These are phyloP conservation scores for Aplosporella prunicola DNA, from an alignment of 2,329 filamentous ascomycete species.

Conservation along the genomic window DNA sequence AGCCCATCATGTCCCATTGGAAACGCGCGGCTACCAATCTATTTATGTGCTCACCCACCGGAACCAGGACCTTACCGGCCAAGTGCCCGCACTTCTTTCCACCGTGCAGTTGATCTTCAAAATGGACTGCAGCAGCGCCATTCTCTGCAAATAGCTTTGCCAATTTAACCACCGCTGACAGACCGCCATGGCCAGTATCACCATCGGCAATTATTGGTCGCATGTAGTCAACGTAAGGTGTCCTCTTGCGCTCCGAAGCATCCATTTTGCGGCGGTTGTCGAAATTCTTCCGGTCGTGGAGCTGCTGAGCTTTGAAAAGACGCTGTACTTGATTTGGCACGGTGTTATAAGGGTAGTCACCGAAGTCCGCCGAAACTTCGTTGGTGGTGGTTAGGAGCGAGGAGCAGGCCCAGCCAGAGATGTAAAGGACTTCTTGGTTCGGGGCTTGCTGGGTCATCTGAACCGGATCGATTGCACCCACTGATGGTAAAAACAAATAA, in stretches of 20 bases:
- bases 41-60: slow-evolving; percentile 92
- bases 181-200: slow-evolving; percentile 88
- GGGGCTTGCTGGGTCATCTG: slow-evolving; percentile 98
- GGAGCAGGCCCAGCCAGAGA: slow-evolving; percentile 96
- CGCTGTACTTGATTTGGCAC: slow-evolving; percentile 97
- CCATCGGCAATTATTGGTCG: slow-evolving; percentile 93
- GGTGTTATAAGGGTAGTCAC: slow-evolving; percentile 98
- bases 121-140: slow-evolving; percentile 90
- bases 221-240: slow-evolving; percentile 84
- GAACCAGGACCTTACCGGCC: slow-evolving; percentile 91
- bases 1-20: slow-evolving; percentile 98
- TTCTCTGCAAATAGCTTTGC: slow-evolving; percentile 97
- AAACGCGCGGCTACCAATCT: slow-evolving; percentile 83
- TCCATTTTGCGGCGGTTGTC: slow-evolving; percentile 72
- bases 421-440: slow-evolving; percentile 90
- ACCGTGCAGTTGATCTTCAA: slow-evolving; percentile 94
- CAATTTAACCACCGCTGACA: slow-evolving; percentile 88
- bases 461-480: slow-evolving; percentile 97
- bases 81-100: slow-evolving; percentile 98
- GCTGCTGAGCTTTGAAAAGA: slow-evolving; percentile 88
- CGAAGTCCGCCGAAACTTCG: slow-evolving; percentile 95
- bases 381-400: slow-evolving; percentile 88
- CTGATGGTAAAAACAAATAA: slow-evolving; percentile 34
- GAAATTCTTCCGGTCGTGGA: slow-evolving; percentile 96
- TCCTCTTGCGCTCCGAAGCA: slow-evolving; percentile 59